phyloP scores from a whole-genome alignment of 495 filamentous ascomycete genomes.

The Annulohypoxylon moriforme region DNA sequence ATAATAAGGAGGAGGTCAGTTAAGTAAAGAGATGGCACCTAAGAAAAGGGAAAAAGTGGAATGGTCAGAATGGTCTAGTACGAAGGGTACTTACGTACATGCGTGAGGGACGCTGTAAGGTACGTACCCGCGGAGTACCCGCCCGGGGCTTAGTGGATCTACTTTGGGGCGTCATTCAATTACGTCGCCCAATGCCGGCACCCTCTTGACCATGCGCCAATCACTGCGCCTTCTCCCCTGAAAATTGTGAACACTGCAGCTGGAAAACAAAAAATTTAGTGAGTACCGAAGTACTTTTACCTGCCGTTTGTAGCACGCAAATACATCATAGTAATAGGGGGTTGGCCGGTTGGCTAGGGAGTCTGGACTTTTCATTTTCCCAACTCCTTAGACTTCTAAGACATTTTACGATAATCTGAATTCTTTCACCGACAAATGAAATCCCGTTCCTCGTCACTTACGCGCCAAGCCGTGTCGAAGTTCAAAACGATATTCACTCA shows the following conservation, averaged over 20 bases:
- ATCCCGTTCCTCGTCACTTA: not conserved
- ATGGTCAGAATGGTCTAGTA: too few relatives aligned
- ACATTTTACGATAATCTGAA: constrained; percentile 31
- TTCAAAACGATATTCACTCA: not conserved
- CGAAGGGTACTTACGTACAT: not conserved
- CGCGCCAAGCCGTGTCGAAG: not conserved
- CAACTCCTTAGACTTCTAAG: too few relatives aligned
- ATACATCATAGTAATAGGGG: not conserved
- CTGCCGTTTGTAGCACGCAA: not conserved
- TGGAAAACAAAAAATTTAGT: constrained; percentile 4
- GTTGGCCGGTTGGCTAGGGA: not conserved
- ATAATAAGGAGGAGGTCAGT: constrained; percentile 26
- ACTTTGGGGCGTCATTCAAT: constrained; percentile 15
- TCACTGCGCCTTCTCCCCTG: constrained; percentile 30
- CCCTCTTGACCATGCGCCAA: constrained; percentile 37
- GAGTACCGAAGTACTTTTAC: constrained; percentile 1
- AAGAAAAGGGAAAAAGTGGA: not conserved
- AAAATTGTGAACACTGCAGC: constrained; percentile 12
- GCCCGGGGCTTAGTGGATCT: constrained; percentile 8
- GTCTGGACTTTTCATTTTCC: constrained; percentile 10
- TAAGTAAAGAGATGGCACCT: not conserved
- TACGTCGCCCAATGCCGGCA: constrained; percentile 39
- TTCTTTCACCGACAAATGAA: constrained; percentile 21
- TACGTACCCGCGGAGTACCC: constrained; percentile 29
- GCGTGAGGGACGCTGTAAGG: not conserved